Evolutionary conservation across 768 basidiomycete species (phyloP).

Genomic region (Astraeus odoratus): DNA sequence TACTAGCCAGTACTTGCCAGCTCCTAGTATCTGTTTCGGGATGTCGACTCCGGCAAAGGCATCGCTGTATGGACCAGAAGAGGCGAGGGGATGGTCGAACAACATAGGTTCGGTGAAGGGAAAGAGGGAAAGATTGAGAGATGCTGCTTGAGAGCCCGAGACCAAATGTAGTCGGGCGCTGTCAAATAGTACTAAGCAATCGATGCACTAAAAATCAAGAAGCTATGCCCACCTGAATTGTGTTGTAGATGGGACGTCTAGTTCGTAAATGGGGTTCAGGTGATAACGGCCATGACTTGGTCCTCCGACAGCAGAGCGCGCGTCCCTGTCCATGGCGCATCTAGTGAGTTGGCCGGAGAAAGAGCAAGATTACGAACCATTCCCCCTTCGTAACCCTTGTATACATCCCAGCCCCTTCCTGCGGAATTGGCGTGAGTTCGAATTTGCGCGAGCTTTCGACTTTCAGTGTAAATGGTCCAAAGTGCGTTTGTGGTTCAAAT

Average conservation of each 20-base stretch:
- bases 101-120: conserved; percentile 14
- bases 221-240: conserved; percentile 46
- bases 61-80: conserved; percentile 80
- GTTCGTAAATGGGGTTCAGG: conserved; percentile 61
- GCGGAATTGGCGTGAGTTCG: conserved; percentile 57
- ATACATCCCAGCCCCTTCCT: conserved; percentile 93
- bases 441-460: conserved; percentile 58
- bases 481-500: conserved; percentile 62
- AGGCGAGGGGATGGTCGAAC: conserved; percentile 41
- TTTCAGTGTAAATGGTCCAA: conserved; percentile 57
- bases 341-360: not conserved
- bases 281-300: conserved; percentile 59
- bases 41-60: conserved; percentile 65
- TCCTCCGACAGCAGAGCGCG: conserved; percentile 56
- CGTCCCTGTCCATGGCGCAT: conserved; percentile 37
- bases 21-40: conserved; percentile 39
- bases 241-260: conserved; percentile 46
- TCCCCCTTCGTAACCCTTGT: conserved; percentile 54
- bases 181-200: not conserved
- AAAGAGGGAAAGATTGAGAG: conserved; percentile 60
- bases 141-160: conserved; percentile 32
- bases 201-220: not conserved
- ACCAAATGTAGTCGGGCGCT: conserved; percentile 69
- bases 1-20: conserved; percentile 65
- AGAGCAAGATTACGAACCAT: conserved; percentile 48